phyloP scores from a whole-genome alignment of 2,329 filamentous ascomycete genomes.

The Nothophoma quercina region DNA sequence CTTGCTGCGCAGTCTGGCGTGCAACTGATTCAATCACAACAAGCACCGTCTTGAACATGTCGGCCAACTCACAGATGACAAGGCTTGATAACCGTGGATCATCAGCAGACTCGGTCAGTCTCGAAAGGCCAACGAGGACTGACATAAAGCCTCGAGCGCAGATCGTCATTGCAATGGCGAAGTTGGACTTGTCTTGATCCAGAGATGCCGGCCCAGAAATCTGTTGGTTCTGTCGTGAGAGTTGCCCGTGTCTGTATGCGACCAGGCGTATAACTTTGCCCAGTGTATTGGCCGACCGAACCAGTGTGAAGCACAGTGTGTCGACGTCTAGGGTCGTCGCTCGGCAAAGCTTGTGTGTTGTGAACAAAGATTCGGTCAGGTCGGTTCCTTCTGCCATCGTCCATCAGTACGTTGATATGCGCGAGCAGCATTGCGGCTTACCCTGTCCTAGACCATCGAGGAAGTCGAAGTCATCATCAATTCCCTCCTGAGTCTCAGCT shows the following conservation, averaged over 20 bases:
- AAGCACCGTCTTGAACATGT: constrained; percentile 50
- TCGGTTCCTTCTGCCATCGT: constrained; percentile 24
- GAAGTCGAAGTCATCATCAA: constrained; percentile 38
- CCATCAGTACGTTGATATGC: constrained; percentile 11
- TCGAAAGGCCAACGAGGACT: constrained; percentile 40
- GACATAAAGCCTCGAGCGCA: constrained; percentile 44
- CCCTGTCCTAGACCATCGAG: constrained; percentile 37
- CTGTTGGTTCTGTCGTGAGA: constrained; percentile 21
- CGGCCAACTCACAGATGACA: constrained; percentile 43
- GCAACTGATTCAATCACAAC: constrained; percentile 40
- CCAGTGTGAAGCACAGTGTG: constrained; percentile 35
- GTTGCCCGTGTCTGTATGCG: constrained; percentile 29
- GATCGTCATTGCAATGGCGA: constrained; percentile 35
- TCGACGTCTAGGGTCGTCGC: constrained; percentile 22
- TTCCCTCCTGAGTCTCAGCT: constrained; percentile 26
- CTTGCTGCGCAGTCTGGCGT: constrained; percentile 23
- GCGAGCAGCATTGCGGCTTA: constrained; percentile 6
- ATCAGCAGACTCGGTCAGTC: constrained; percentile 22
- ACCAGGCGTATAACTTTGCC: constrained; percentile 33
- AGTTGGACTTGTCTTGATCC: constrained; percentile 36
- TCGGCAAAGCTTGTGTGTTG: constrained; percentile 38
- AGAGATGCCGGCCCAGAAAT: constrained; percentile 19
- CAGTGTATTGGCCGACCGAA: constrained; percentile 32
- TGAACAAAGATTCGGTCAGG: constrained; percentile 40
- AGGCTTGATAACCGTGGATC: constrained; percentile 26